phyloP scores from a whole-genome alignment of 2,329 filamentous ascomycete genomes.

The Zymoseptoria brevis region DNA sequence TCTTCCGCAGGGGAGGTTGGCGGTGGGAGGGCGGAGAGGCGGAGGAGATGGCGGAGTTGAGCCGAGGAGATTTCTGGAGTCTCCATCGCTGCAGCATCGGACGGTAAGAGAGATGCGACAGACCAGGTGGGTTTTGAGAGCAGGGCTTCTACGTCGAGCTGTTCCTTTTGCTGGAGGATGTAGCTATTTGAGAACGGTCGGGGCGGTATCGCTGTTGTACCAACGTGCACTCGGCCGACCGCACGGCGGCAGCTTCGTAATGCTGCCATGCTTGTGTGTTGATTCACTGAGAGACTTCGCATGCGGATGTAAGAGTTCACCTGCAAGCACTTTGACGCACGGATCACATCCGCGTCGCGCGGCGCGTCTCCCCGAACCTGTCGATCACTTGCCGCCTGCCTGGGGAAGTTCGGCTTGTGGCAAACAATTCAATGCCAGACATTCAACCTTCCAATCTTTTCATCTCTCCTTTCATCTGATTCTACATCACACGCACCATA shows the following conservation, averaged over 20 bases:
- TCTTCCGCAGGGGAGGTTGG: constrained; percentile 59
- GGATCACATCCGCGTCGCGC: background rate
- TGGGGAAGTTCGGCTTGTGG: background rate
- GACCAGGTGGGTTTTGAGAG: constrained; percentile 76
- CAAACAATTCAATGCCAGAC: background rate
- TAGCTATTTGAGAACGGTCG: background rate
- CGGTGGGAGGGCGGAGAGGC: constrained; percentile 76
- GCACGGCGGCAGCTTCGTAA: background rate
- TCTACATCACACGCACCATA: background rate
- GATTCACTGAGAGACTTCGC: no score
- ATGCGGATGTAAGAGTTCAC: background rate
- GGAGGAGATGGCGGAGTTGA: constrained; percentile 75
- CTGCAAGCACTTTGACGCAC: background rate
- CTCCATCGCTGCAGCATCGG: constrained; percentile 12
- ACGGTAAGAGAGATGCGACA: constrained; percentile 62
- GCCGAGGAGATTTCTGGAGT: constrained; percentile 48
- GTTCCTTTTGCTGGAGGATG: background rate
- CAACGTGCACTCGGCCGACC: background rate
- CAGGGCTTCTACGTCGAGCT: constrained; percentile 31
- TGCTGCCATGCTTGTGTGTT: background rate
- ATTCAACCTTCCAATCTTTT: background rate
- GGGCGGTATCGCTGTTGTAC: background rate
- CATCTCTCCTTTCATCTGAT: background rate
- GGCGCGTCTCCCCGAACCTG: background rate
- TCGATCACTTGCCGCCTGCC: background rate